Evolutionary conservation across 495 filamentous ascomycete genomes (phyloP), one percentile per base, ranked within the genome.

Genomic region (Ascobolus immersus): DNA sequence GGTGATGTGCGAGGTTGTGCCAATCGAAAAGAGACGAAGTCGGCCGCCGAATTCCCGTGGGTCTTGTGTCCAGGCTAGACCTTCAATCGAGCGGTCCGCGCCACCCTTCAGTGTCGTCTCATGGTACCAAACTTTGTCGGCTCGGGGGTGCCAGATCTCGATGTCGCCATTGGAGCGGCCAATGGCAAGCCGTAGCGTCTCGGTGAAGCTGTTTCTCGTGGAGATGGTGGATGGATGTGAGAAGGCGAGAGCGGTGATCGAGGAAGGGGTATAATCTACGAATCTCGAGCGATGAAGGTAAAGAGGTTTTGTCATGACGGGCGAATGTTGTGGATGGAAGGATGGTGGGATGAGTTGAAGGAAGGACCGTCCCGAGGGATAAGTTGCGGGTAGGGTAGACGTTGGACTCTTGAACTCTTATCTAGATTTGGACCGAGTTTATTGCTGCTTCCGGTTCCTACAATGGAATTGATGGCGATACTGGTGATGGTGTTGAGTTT

Each of bases 231-330:
- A 66, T 8, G 72, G 59, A 45, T 92, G 79, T 0, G 89, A 90
- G 53, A 99, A 94, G 36, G 81, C 78, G 44, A 93, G 64, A 26
- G 79, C 71, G 55, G 89, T 93, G 49, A 99, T 93, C 18, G 80
- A 74, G 24, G 84, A 77, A 2, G 80, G 69, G 34, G 79, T 81
- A 49, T 81, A 94, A n/a, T 75, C 74, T 27, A 99, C 74, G 57
- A 94, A 99, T 44, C 86, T 78, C 44, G 81, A 90, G 48, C 86
- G 76, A 57, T 99, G 89, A 45, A 94, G 73, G 57, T 94, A 86
- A 78, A 99, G 28, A 17, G n/a, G 11, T 31, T n/a, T n/a, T n/a
- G n/a, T n/a, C n/a, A n/a, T n/a, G n/a, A n/a, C n/a, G n/a, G n/a
- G n/a, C n/a, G n/a, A n/a, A n/a, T n/a, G n/a, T n/a, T n/a, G n/a